Conservation (phyloP, 148 eudicot genomes). For the Rhododendron molle region DNA sequence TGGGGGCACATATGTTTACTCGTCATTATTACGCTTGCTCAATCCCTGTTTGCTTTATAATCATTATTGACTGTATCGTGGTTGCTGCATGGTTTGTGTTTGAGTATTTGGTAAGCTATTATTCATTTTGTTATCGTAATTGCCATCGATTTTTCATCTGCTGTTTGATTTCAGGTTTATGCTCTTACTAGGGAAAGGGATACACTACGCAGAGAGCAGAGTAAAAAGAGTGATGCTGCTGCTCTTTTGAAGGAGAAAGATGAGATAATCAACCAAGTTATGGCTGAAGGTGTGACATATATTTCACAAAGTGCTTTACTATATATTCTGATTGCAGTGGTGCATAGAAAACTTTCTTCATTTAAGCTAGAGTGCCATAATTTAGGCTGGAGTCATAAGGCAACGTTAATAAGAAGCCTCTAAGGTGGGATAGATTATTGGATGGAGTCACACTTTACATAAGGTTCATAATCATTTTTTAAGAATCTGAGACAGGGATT, state of each 20-base stretch:
- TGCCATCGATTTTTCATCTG: neutral
- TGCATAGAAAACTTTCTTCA: neutral
- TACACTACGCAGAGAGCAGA: conserved; percentile 95
- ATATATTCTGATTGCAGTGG: neutral
- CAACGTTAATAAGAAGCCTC: neutral
- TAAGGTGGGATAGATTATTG: neutral
- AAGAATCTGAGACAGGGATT: neutral
- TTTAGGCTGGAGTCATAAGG: neutral
- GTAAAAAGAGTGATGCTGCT: conserved; percentile 90
- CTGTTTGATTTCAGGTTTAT: conserved; percentile 57
- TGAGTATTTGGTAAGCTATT: neutral
- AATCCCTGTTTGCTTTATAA: neutral
- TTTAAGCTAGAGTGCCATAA: neutral
- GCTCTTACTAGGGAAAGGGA: conserved; percentile 96
- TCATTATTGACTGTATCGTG: neutral
- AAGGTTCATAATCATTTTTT: neutral
- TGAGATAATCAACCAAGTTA: conserved; percentile 95
- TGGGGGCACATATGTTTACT: neutral
- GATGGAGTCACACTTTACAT: neutral
- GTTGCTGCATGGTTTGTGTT: conserved; percentile 11
- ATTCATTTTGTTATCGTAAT: neutral
- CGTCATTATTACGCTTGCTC: neutral
- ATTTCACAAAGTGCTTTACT: conserved; percentile 8
- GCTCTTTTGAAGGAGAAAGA: conserved; percentile 97
- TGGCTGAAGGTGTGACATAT: conserved; percentile 88